Evolutionary conservation across 2,329 filamentous ascomycete species (phyloP).

Genomic region (Hymenoscyphus fraxineus): DNA sequence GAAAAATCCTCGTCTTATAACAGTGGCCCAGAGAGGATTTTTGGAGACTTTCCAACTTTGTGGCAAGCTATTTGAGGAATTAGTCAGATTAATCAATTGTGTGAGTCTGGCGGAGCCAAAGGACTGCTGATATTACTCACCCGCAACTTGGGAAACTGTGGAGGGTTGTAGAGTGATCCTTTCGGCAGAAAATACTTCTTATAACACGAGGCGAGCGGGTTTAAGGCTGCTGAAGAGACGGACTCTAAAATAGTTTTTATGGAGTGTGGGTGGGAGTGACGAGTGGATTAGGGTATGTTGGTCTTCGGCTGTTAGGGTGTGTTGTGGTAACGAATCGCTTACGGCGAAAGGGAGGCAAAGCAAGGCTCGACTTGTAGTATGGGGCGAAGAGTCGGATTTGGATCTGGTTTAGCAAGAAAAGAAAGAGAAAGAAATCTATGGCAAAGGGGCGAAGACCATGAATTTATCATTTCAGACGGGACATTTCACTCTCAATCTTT

Average conservation of each 20-base stretch:
- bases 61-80: conserved; percentile 6
- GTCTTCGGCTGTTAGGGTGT: background rate
- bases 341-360: background rate
- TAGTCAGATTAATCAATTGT: conserved; percentile 3
- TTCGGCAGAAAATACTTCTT: background rate
- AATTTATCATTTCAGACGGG: conserved; percentile 15
- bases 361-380: background rate
- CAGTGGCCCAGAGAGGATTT: background rate
- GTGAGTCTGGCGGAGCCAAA: background rate
- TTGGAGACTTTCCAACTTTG: background rate
- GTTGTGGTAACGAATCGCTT: background rate
- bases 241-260: background rate
- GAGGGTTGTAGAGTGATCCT: conserved; percentile 6
- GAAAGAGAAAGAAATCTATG: background rate
- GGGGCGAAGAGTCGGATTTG: background rate
- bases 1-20: background rate
- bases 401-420: conserved; percentile 3
- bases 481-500: conserved; percentile 1
- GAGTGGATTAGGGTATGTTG: background rate
- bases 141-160: background rate
- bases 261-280: background rate
- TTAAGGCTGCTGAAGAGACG: background rate
- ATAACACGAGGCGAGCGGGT: background rate
- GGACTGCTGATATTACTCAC: conserved; percentile 2
- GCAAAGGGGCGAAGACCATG: conserved; percentile 10